Evolutionary conservation across 495 filamentous ascomycete species (phyloP).

Genomic region (Sporormia fimetaria): DNA sequence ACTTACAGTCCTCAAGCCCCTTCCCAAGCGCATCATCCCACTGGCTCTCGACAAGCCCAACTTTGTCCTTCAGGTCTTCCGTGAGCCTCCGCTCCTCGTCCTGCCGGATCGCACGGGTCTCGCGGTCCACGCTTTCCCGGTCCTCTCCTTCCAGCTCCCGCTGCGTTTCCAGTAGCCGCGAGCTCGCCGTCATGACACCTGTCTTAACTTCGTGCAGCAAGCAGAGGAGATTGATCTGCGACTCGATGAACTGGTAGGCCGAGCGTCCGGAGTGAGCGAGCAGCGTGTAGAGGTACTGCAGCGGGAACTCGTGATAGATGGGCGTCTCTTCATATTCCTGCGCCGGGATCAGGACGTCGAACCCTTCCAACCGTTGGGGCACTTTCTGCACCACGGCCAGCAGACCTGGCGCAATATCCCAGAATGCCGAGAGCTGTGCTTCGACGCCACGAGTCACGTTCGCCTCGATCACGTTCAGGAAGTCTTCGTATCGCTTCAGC

Average conservation of each 20-base stretch:
- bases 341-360: conserved; percentile 53
- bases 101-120: conserved; percentile 48
- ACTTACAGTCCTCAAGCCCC: conserved; percentile 43
- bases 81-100: conserved; percentile 61
- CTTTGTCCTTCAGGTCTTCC: conserved; percentile 84
- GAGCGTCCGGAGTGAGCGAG: conserved; percentile 78
- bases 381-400: conserved; percentile 66
- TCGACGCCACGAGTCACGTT: conserved; percentile 84
- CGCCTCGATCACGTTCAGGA: conserved; percentile 68
- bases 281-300: conserved; percentile 80
- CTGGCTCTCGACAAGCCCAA: conserved; percentile 77
- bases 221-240: conserved; percentile 85
- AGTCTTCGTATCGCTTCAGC: conserved; percentile 60
- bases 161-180: conserved; percentile 46
- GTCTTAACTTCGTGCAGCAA: conserved; percentile 86
- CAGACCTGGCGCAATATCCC: conserved; percentile 88
- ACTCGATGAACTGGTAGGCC: conserved; percentile 93
- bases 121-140: conserved; percentile 38
- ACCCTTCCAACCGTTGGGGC: conserved; percentile 35
- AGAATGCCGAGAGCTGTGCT: conserved; percentile 82
- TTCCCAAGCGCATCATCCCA: conserved; percentile 62
- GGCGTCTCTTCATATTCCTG: conserved; percentile 80
- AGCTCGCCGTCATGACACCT: conserved; percentile 52
- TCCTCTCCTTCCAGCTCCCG: conserved; percentile 46
- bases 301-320: conserved; percentile 58